These are phyloP conservation scores for Didymella lethalis DNA, from an alignment of 2,329 filamentous ascomycete genomes.

Conservation along the genomic window DNA sequence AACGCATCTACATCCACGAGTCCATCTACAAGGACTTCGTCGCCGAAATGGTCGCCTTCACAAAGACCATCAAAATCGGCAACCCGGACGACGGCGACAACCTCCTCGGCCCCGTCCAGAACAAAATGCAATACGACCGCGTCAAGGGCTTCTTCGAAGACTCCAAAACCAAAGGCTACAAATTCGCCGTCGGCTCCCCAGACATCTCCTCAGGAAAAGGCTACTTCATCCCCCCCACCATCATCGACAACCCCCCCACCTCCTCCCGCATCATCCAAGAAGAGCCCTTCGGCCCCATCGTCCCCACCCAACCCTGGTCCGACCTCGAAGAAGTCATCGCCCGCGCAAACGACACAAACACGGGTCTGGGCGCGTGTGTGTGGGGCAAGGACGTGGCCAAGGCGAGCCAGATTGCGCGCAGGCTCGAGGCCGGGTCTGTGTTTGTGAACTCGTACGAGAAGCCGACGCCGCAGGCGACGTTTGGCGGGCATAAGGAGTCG, in stretches of 20 bases:
- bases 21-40: conserved; percentile 51
- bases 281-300: conserved; percentile 71
- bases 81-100: conserved; percentile 53
- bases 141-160: conserved; percentile 65
- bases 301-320: conserved; percentile 70
- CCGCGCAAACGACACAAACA: conserved; percentile 58
- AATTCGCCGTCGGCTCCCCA: conserved; percentile 60
- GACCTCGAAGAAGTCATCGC: conserved; percentile 62
- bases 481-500: conserved; percentile 80
- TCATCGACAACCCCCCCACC: conserved; percentile 67
- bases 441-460: conserved; percentile 64
- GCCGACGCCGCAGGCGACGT: conserved; percentile 59
- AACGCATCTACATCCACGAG: conserved; percentile 51
- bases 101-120: conserved; percentile 68
- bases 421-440: conserved; percentile 63
- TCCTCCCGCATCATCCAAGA: conserved; percentile 65
- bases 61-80: conserved; percentile 54
- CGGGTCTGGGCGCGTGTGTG: conserved; percentile 63
- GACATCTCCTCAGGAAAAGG: conserved; percentile 52
- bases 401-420: conserved; percentile 57
- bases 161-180: conserved; percentile 62
- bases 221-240: conserved; percentile 68
- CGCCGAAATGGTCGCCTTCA: conserved; percentile 55
- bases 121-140: conserved; percentile 70
- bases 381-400: conserved; percentile 55